phyloP scores from a whole-genome alignment of 1,139 yeast species.

The Casaregolazyma lundiana region DNA sequence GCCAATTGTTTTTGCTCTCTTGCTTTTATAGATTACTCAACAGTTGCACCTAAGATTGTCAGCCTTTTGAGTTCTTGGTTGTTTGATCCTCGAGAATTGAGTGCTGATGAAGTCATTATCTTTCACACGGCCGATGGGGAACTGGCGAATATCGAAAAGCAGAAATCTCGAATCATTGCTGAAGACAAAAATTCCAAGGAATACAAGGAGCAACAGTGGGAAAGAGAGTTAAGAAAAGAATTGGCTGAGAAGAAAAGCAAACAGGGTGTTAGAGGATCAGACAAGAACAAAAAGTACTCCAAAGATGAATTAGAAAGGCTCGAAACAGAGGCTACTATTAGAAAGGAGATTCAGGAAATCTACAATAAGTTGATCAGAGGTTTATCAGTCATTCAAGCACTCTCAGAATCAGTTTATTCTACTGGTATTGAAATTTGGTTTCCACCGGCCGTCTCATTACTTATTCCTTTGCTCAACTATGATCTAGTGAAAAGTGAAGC shows the following conservation, averaged over 20 bases:
- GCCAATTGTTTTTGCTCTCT: slow-evolving; percentile 54
- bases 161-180: slow-evolving; percentile 17
- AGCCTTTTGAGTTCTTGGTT: slow-evolving; percentile 23
- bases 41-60: slow-evolving; percentile 51
- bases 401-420: slow-evolving; percentile 50
- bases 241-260: slow-evolving; percentile 49
- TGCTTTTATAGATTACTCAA: slow-evolving; percentile 64
- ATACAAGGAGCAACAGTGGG: slow-evolving; percentile 87
- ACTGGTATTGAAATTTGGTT: slow-evolving; percentile 75
- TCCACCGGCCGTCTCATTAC: slow-evolving; percentile 51
- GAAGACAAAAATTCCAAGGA: slow-evolving; percentile 68
- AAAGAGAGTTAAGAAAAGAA: slow-evolving; percentile 72
- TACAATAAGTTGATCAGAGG: slow-evolving; percentile 45
- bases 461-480: slow-evolving; percentile 25
- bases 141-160: slow-evolving; percentile 60
- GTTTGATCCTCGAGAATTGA: slow-evolving; percentile 24
- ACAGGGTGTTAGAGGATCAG: slow-evolving; percentile 18
- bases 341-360: slow-evolving; percentile 42
- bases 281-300: slow-evolving; percentile 53
- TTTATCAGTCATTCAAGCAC: slow-evolving; percentile 48
- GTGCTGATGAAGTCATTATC: slow-evolving; percentile 49
- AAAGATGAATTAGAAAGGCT: slow-evolving; percentile 78
- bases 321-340: slow-evolving; percentile 52
- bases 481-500: slow-evolving; percentile 37
- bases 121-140: slow-evolving; percentile 69